Evolutionary conservation across 148 eudicot species (phyloP), one percentile per base, ranked within the genome.

Genomic region (Euryodendron excelsum): DNA sequence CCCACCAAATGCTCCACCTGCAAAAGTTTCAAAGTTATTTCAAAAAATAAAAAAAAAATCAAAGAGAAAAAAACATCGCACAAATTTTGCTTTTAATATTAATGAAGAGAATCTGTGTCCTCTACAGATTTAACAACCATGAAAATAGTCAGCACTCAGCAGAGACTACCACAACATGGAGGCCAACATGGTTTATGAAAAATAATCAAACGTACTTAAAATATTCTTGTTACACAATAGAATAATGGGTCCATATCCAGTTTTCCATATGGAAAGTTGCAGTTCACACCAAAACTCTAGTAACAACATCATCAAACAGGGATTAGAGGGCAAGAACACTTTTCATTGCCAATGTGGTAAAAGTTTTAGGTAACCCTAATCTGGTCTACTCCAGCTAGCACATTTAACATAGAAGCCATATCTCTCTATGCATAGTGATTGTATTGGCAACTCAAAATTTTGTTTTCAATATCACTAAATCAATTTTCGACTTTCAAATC

Each of bases 1-100:
- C 71, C 99, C 99, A 58, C 97, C 99, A 86, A 93, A 93, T 45
- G 96, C 88, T 78, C 99, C 99, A 56, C 97, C 99, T 93, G 55
- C 75, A 76, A 18, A 71, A 28, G 23, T 74, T 30, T 1, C 34
- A 53, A 1, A 25, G 15, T 56, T 45, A 21, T 39, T 18, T 56
- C 48, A 23, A 33, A 44, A 60, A 61, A 45, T 12, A 23, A 56
- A 20, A 52, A 21, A 17, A 8, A 5, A 55, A 20, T 47, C 33
- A 25, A 11, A 17, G 33, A 4, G 2, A 20, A 53, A 1, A 0
- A 1, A 31, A 27, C 10, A 0, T 1, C 31, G 31, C 25, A 36
- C 2, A 67, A 18, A 67, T 5, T 8, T 36, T 20, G 1, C 3
- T 25, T 27, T 27, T 1, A 3, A 12, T 14, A 3, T 27, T 33